These are phyloP conservation scores for Alternaria metachromatica DNA, from an alignment of 2,329 filamentous ascomycete genomes.

Conservation along the genomic window DNA sequence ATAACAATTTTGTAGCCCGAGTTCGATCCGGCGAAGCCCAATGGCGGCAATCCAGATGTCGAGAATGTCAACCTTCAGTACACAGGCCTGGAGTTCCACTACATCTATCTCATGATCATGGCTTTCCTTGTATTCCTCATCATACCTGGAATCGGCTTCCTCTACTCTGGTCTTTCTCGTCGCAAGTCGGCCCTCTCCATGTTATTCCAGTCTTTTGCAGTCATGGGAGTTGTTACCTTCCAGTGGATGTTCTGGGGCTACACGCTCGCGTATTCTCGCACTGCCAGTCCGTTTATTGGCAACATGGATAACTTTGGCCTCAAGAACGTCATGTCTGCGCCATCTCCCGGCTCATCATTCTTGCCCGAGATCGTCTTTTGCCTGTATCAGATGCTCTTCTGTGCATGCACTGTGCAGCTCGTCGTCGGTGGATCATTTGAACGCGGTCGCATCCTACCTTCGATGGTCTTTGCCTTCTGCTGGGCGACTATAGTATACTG, in stretches of 20 bases:
- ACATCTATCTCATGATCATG: slow-evolving; percentile 66
- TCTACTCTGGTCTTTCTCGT: slow-evolving; percentile 69
- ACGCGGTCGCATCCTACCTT: slow-evolving; percentile 68
- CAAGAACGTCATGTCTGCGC: slow-evolving; percentile 66
- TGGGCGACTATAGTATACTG: slow-evolving; percentile 72
- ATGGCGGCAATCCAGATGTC: slow-evolving; percentile 61
- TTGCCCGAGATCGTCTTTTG: slow-evolving; percentile 72
- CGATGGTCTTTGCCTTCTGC: slow-evolving; percentile 67
- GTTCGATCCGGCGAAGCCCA: slow-evolving; percentile 53
- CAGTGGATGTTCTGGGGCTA: slow-evolving; percentile 73
- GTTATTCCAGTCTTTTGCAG: slow-evolving; percentile 68
- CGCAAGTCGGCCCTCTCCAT: slow-evolving; percentile 68
- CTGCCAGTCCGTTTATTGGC: slow-evolving; percentile 68
- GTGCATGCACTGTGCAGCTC: slow-evolving; percentile 67
- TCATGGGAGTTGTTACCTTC: slow-evolving; percentile 63
- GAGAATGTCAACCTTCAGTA: slow-evolving; percentile 67
- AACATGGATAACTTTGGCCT: slow-evolving; percentile 67
- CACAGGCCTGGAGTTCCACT: slow-evolving; percentile 65
- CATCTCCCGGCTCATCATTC: slow-evolving; percentile 62
- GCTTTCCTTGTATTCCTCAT: slow-evolving; percentile 70
- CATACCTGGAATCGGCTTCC: slow-evolving; percentile 69
- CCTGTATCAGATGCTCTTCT: slow-evolving; percentile 70
- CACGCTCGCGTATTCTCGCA: slow-evolving; percentile 66
- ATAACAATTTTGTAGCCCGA: slow-evolving; percentile 40
- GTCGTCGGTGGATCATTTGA: slow-evolving; percentile 70